These are phyloP conservation scores for Ascochyta fabae DNA, from an alignment of 2,329 filamentous ascomycete species.

Conservation along the genomic window DNA sequence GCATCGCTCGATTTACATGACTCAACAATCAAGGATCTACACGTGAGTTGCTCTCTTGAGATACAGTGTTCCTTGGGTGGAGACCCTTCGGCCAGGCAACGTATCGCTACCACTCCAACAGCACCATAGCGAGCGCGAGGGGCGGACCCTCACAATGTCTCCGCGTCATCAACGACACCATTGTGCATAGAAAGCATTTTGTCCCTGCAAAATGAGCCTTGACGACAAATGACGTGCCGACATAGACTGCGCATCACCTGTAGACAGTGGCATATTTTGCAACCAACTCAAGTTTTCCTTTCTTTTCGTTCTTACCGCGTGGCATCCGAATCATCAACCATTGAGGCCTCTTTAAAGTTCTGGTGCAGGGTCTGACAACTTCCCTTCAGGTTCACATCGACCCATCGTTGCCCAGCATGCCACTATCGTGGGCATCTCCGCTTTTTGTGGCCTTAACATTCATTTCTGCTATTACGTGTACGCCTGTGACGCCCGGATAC, in stretches of 20 bases:
- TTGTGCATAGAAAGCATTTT: neutral
- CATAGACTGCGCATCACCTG: neutral
- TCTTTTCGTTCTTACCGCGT: neutral
- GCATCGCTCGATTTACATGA: neutral
- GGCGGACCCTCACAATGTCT: neutral
- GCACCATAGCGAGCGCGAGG: neutral
- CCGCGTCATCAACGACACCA: conserved; percentile 4
- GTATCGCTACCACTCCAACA: conserved; percentile 7
- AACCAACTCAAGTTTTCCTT: neutral
- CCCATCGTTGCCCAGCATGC: conserved; percentile 15
- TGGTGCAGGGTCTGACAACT: neutral
- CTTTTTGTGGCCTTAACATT: conserved; percentile 8
- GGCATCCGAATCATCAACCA: neutral
- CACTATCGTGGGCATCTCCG: neutral
- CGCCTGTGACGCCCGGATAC: neutral
- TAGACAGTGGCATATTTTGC: neutral
- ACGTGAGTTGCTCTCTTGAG: neutral
- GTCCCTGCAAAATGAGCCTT: neutral
- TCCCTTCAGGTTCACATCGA: neutral
- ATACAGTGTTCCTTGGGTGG: neutral
- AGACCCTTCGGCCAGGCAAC: neutral
- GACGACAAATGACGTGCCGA: neutral
- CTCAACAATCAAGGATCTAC: neutral
- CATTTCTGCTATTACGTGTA: conserved; percentile 15
- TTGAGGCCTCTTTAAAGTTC: neutral